Evolutionary conservation across 768 basidiomycete genomes (phyloP).

Genomic region (Amanita muscaria): DNA sequence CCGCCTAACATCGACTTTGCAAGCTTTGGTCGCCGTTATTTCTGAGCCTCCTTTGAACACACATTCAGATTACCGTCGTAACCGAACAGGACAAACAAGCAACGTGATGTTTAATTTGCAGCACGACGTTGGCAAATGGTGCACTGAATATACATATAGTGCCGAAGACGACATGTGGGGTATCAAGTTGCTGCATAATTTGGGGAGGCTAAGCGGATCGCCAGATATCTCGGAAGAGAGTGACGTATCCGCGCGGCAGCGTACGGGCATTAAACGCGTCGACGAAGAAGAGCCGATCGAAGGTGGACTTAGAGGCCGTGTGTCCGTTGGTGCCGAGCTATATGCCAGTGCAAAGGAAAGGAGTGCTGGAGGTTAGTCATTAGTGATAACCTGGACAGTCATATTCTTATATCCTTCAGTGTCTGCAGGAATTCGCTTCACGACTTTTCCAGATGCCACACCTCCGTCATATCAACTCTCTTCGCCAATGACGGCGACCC

Average conservation of each 20-base stretch:
- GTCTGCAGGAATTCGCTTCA: constrained; percentile 90
- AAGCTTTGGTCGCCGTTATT: constrained; percentile 78
- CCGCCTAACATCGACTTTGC: constrained; percentile 67
- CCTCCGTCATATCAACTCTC: constrained; percentile 52
- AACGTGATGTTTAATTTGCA: constrained; percentile 81
- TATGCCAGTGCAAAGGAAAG: constrained; percentile 91
- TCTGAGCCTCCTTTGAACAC: constrained; percentile 61
- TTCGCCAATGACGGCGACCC: constrained; percentile 28
- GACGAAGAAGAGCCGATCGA: constrained; percentile 94
- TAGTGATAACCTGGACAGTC: neutral
- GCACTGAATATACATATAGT: constrained; percentile 90
- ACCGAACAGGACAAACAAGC: constrained; percentile 43
- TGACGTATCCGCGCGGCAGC: constrained; percentile 16
- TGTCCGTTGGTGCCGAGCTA: constrained; percentile 88
- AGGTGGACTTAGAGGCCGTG: constrained; percentile 82
- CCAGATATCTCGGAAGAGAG: constrained; percentile 27
- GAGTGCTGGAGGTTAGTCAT: constrained; percentile 75
- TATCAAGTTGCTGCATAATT: constrained; percentile 81
- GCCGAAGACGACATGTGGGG: constrained; percentile 95
- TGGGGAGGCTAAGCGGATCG: constrained; percentile 55
- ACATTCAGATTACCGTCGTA: constrained; percentile 29
- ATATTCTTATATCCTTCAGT: constrained; percentile 35
- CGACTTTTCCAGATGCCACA: constrained; percentile 78
- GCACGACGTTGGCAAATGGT: constrained; percentile 89
- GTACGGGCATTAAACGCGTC: constrained; percentile 56